Conservation (phyloP, 306 rosid species). For the Quercus ilex region DNA sequence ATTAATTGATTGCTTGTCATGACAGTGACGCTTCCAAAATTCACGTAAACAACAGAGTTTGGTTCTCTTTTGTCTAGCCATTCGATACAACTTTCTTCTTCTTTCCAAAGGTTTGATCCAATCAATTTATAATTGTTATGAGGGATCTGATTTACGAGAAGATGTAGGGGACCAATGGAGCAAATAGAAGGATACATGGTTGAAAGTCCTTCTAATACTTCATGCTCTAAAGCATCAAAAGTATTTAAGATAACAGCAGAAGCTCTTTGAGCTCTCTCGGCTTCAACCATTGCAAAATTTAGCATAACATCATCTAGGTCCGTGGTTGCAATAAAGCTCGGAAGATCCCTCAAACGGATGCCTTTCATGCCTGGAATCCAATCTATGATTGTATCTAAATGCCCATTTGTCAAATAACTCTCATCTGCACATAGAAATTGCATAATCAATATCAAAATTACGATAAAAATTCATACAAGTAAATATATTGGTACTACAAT, state of each 20-base stretch:
- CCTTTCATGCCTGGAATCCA: conserved; percentile 65
- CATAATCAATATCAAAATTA: not conserved
- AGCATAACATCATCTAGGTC: conserved; percentile 45
- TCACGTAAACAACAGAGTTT: conserved; percentile 56
- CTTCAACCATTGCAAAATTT: not conserved
- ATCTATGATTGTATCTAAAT: conserved; percentile 45
- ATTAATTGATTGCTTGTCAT: conserved; percentile 46
- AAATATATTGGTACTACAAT: too few species aligned
- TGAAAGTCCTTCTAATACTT: conserved; percentile 30
- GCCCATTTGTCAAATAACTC: conserved; percentile 44
- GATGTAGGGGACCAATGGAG: conserved; percentile 56
- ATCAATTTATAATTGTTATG: conserved; percentile 17
- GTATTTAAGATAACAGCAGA: conserved; percentile 64
- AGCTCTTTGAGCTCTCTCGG: conserved; percentile 34
- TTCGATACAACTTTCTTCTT: conserved; percentile 45
- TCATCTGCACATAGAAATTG: conserved; percentile 30
- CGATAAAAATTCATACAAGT: too few species aligned
- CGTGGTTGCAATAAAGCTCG: conserved; percentile 56
- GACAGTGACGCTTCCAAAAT: conserved; percentile 70
- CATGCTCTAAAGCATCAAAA: conserved; percentile 44
- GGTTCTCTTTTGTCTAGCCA: conserved; percentile 54
- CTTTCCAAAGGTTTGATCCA: conserved; percentile 65
- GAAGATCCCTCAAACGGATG: conserved; percentile 50
- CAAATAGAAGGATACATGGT: conserved; percentile 43
- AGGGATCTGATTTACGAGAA: conserved; percentile 20